These are phyloP conservation scores for Neopestalotiopsis sp. DNA, from an alignment of 2,329 filamentous ascomycete genomes.

Conservation along the genomic window DNA sequence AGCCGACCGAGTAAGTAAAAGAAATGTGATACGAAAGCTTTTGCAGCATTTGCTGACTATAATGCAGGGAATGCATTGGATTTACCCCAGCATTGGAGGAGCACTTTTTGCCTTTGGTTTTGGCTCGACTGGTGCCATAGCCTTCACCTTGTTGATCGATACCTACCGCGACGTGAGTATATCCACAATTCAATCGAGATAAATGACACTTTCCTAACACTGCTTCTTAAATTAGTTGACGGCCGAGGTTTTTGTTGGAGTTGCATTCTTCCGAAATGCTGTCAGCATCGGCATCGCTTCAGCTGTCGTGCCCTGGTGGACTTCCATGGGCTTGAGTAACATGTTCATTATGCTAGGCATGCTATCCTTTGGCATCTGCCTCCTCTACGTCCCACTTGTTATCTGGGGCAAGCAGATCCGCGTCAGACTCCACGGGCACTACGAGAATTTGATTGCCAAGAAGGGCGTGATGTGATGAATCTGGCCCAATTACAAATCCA, in stretches of 20 bases:
- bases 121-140: slow-evolving; percentile 42
- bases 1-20: slow-evolving; percentile 35
- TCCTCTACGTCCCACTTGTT: slow-evolving; percentile 17
- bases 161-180: slow-evolving; percentile 40
- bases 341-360: slow-evolving; percentile 17
- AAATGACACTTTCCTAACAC: not conserved
- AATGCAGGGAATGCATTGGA: slow-evolving; percentile 48
- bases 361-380: slow-evolving; percentile 7
- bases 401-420: slow-evolving; percentile 20
- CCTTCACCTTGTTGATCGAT: slow-evolving; percentile 41
- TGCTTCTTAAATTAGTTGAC: slow-evolving; percentile 18
- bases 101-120: slow-evolving; percentile 44
- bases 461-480: not conserved
- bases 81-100: slow-evolving; percentile 42
- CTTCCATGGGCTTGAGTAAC: slow-evolving; percentile 20
- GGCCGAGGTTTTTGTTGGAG: slow-evolving; percentile 34
- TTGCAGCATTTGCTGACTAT: not conserved
- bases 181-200: not conserved
- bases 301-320: slow-evolving; percentile 35
- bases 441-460: slow-evolving; percentile 14
- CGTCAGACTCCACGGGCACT: not conserved
- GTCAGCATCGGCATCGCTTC: slow-evolving; percentile 37
- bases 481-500: not conserved
- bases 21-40: not conserved
- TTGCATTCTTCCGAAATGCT: slow-evolving; percentile 37